phyloP scores from a whole-genome alignment of 345 rosid species.

The Syzygium grande region DNA sequence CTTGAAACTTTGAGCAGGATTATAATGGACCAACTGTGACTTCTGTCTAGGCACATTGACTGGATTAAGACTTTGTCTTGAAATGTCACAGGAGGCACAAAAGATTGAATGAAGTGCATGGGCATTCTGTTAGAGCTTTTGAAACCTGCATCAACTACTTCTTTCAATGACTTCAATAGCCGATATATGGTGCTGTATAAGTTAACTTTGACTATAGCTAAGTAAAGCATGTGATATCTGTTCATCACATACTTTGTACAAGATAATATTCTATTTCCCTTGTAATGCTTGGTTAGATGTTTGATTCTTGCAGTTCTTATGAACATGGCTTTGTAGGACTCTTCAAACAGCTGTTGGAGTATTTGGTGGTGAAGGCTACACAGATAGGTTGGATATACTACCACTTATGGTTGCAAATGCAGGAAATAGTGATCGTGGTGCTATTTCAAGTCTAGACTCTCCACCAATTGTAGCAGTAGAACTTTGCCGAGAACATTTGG shows the following conservation, averaged over 20 bases:
- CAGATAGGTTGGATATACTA: conserved; percentile 42
- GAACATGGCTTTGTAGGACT: conserved; percentile 44
- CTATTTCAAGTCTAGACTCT: conserved; percentile 74
- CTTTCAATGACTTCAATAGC: not conserved
- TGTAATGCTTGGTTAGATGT: not conserved
- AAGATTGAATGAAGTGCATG: not conserved
- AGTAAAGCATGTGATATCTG: not conserved
- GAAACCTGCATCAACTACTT: not conserved
- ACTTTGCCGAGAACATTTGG: conserved; percentile 96
- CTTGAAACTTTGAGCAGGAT: not conserved
- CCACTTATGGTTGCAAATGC: conserved; percentile 94
- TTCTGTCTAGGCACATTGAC: not conserved
- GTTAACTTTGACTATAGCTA: not conserved
- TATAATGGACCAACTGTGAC: not conserved
- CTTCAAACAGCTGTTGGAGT: conserved; percentile 98
- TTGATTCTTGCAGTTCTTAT: not conserved
- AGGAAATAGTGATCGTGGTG: conserved; percentile 65
- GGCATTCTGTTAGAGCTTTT: not conserved
- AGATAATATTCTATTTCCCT: not conserved
- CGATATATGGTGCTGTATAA: not conserved
- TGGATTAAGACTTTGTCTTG: not conserved
- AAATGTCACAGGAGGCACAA: not conserved
- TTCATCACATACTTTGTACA: not conserved
- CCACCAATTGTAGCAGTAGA: conserved; percentile 80
- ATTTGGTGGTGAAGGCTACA: conserved; percentile 83